These are phyloP conservation scores for Nasturtium officinale DNA, from an alignment of 345 rosid species.

Conservation along the genomic window DNA sequence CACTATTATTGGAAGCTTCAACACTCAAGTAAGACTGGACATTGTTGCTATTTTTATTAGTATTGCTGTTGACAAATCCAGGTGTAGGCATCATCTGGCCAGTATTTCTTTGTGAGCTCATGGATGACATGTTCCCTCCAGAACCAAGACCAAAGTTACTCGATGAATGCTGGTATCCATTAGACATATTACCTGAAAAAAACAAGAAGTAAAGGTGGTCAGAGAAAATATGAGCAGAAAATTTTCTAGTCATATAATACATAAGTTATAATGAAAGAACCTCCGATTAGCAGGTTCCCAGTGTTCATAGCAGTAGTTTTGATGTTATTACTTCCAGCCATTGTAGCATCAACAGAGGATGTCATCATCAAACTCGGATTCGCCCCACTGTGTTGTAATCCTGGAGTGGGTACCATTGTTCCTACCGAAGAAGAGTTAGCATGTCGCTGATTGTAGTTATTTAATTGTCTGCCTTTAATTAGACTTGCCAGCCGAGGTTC, in stretches of 20 bases:
- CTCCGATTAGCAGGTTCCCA: constrained; percentile 61
- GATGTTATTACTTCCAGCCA: constrained; percentile 58
- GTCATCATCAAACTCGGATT: constrained; percentile 63
- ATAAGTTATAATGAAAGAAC: constrained; percentile 56
- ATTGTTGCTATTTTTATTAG: constrained; percentile 46
- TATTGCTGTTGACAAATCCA: constrained; percentile 63
- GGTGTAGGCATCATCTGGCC: constrained; percentile 99
- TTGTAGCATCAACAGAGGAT: constrained; percentile 68
- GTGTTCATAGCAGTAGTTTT: constrained; percentile 55
- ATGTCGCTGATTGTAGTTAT: constrained; percentile 58
- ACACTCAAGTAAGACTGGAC: constrained; percentile 62
- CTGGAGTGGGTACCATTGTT: constrained; percentile 98
- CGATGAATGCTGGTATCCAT: constrained; percentile 81
- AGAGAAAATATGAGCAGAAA: constrained; percentile 21
- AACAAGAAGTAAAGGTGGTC: constrained; percentile 12
- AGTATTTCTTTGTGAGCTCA: constrained; percentile 65
- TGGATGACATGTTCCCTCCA: constrained; percentile 74
- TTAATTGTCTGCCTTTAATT: constrained; percentile 51
- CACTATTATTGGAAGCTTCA: constrained; percentile 66
- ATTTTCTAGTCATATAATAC: constrained; percentile 28
- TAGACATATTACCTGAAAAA: constrained; percentile 65
- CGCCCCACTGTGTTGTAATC: constrained; percentile 65
- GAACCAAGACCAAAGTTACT: constrained; percentile 71
- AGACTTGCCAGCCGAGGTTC: constrained; percentile 66
- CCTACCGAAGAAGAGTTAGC: constrained; percentile 67